phyloP scores from a whole-genome alignment of 306 rosid species.

The Adenanthera pavonina region DNA sequence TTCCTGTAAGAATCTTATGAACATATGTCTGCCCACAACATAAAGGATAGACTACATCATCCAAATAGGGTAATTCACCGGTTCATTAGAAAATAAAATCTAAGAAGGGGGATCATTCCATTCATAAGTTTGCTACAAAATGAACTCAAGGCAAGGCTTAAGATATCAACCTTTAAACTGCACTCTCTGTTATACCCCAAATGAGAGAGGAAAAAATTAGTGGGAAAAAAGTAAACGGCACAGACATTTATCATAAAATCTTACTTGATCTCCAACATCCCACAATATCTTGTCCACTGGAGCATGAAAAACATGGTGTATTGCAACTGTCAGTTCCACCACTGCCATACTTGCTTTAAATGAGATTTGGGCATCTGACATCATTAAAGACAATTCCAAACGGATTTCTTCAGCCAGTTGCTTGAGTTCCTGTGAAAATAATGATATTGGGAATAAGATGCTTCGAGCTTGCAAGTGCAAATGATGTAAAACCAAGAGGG shows the following conservation, averaged over 20 bases:
- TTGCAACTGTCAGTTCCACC: slow-evolving; percentile 84
- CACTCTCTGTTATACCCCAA: slow-evolving; percentile 18
- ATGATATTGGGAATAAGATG: slow-evolving; percentile 41
- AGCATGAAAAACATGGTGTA: slow-evolving; percentile 91
- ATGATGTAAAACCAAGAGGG: slow-evolving; percentile 14
- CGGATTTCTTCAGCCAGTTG: slow-evolving; percentile 83
- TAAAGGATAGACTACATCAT: slow-evolving; percentile 6
- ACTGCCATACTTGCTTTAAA: slow-evolving; percentile 72
- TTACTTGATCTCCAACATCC: slow-evolving; percentile 92
- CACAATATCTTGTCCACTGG: slow-evolving; percentile 90
- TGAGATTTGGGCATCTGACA: slow-evolving; percentile 48
- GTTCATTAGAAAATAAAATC: slow-evolving; percentile 21
- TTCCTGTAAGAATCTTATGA: slow-evolving; percentile 91
- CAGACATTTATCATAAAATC: slow-evolving; percentile 37
- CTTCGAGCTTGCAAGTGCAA: slow-evolving; percentile 23
- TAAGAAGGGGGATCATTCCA: neutral
- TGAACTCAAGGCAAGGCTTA: slow-evolving; percentile 5
- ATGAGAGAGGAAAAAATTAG: neutral
- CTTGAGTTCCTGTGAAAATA: slow-evolving; percentile 75
- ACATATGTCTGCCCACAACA: slow-evolving; percentile 72
- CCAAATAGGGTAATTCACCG: slow-evolving; percentile 11
- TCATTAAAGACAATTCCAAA: slow-evolving; percentile 59
- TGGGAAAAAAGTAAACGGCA: neutral
- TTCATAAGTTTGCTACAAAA: slow-evolving; percentile 32
- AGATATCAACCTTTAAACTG: neutral